phyloP scores from a whole-genome alignment of 345 rosid genomes.

The Linum lewisii region DNA sequence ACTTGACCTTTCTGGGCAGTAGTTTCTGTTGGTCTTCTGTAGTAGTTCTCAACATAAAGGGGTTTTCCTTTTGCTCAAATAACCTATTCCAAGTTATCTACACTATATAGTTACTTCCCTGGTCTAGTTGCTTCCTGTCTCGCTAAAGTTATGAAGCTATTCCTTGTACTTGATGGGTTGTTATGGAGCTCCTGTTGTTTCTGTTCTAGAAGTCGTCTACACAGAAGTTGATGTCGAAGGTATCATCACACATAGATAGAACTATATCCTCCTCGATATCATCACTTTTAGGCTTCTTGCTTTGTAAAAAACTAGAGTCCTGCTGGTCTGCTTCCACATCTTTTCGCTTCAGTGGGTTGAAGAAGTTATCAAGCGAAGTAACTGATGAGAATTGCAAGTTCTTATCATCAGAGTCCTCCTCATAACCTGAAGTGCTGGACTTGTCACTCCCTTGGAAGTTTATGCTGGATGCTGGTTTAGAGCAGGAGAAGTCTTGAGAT shows the following conservation, averaged over 20 bases:
- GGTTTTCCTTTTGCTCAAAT: background rate
- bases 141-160: conserved; percentile 16
- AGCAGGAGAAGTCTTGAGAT: conserved; percentile 22
- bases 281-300: conserved; percentile 17
- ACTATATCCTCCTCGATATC: conserved; percentile 8
- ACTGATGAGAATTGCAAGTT: conserved; percentile 11
- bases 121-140: conserved; percentile 15
- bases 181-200: conserved; percentile 16
- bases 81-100: background rate
- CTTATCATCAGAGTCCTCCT: background rate
- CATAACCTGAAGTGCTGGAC: conserved; percentile 11
- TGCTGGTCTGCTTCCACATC: conserved; percentile 1
- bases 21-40: background rate
- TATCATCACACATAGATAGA: conserved; percentile 13
- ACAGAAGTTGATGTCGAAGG: conserved; percentile 11
- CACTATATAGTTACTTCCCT: background rate
- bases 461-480: conserved; percentile 15
- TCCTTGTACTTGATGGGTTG: conserved; percentile 17
- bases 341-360: conserved; percentile 25
- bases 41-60: conserved; percentile 1
- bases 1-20: background rate
- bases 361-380: conserved; percentile 14
- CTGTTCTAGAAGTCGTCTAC: conserved; percentile 13
- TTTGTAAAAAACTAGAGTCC: conserved; percentile 5
- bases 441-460: conserved; percentile 21